Evolutionary conservation across 1,284 basidiomycete genomes (phyloP), one percentile per base, ranked within the genome.

Genomic region (Heterobasidion occidentale): DNA sequence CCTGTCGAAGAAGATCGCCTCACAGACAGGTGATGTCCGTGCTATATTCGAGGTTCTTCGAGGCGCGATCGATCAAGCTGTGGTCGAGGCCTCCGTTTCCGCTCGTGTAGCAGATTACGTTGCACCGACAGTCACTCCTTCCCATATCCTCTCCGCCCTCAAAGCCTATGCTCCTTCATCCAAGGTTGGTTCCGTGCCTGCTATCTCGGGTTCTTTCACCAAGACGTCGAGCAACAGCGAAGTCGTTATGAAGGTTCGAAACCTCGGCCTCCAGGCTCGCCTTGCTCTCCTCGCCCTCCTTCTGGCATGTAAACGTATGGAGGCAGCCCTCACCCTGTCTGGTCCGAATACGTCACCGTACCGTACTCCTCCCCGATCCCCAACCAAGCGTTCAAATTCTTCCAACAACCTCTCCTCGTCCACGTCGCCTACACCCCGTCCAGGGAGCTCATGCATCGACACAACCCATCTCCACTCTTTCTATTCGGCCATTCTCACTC

Each of bases 21-120:
- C 84, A 1, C 75, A 86, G 60, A 90, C 90, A 0, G 90, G 89
- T 11, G 90, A 92, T 61, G 88, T 91, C 17, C 77, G 89, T 52
- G 83, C 79, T 27, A 71, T 90, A 2, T 85, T 92, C 54, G 88
- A 89, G 64, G 87, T 90, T 9, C 74, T 90, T 8, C 79, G 90
- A 44, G 80, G 86, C 11, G 87, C 89, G 7, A 88, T 91, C 59
- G 87, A 90, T 61, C 68, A 83, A 27, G 86, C 86, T 1, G 69
- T 78, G 27, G 66, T 73, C 27, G 66, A 60, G 20, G 56, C 63
- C 4, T 51, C 56, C 55, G 7, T 27, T 17, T 27, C 46, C 11
- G 35, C 17, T 64, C 57, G 4, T 46, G 15, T 35, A 20, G 60
- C 74, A 79, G 70, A 70, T 35, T 63, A 70, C 1, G 70, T 77